A percentile compares a stretch with the other conserved stretches of the same genome.
phyloP scores from a whole-genome alignment of 176 grass and related monocot species.

The Eragrostis nindensis region DNA sequence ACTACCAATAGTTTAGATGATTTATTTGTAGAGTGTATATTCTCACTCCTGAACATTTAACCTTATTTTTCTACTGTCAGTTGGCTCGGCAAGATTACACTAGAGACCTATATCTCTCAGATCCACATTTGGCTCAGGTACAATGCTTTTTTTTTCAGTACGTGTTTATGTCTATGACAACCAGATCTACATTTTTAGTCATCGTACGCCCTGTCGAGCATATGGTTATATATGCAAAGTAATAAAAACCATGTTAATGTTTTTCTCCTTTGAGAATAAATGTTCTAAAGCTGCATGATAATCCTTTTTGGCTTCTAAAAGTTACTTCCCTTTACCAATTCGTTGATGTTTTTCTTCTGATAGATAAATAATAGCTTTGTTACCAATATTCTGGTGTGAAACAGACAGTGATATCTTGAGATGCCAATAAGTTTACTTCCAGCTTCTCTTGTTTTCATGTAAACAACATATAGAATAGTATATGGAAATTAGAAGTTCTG shows the following conservation, averaged over 20 bases:
- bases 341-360: neutral
- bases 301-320: slow-evolving; percentile 7
- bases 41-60: slow-evolving; percentile 3
- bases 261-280: neutral
- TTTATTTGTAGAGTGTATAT: slow-evolving; percentile 23
- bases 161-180: neutral
- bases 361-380: neutral
- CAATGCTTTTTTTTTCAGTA: neutral
- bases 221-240: neutral
- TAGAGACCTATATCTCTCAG: slow-evolving; percentile 98
- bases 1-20: neutral
- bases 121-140: slow-evolving; percentile 99
- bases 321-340: neutral
- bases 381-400: neutral
- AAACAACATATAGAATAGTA: neutral
- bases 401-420: slow-evolving; percentile 5
- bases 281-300: neutral
- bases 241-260: neutral
- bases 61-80: slow-evolving; percentile 48
- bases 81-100: slow-evolving; percentile 97
- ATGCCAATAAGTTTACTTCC: neutral
- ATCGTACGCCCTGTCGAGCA: too few relatives aligned
- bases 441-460: neutral
- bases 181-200: neutral
- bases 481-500: neutral